Evolutionary conservation across 2,329 filamentous ascomycete genomes (phyloP).

Genomic region (Aspergillus tubingensis): DNA sequence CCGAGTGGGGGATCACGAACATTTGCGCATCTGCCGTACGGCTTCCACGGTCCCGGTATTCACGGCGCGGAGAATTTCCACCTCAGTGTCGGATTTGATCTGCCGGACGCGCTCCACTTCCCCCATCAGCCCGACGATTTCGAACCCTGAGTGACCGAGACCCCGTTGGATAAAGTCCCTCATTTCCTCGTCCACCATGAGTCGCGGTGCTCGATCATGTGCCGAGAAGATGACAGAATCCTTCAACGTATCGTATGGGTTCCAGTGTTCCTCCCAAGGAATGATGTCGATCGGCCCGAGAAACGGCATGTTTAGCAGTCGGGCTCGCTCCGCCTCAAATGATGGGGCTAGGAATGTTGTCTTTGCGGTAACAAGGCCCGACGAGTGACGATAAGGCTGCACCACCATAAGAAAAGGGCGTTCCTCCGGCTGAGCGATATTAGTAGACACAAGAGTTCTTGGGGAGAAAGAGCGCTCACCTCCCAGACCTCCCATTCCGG

Average conservation of each 20-base stretch:
- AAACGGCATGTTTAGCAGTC: conserved; percentile 61
- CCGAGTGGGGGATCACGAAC: conserved; percentile 10
- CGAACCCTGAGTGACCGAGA: conserved; percentile 55
- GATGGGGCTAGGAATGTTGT: conserved; percentile 61
- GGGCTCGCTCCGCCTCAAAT: conserved; percentile 62
- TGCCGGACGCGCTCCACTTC: conserved; percentile 62
- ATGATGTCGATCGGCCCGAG: conserved; percentile 56
- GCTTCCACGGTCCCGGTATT: conserved; percentile 66
- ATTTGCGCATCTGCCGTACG: conserved; percentile 58
- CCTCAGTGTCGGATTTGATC: conserved; percentile 57
- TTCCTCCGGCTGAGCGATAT: conserved; percentile 55
- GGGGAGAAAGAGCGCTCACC: conserved; percentile 14
- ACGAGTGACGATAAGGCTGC: conserved; percentile 45
- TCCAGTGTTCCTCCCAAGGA: conserved; percentile 66
- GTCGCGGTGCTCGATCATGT: conserved; percentile 29
- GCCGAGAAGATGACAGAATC: conserved; percentile 45
- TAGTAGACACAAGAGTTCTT: neutral
- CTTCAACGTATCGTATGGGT: conserved; percentile 60
- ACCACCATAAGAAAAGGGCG: conserved; percentile 65
- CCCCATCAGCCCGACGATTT: conserved; percentile 56
- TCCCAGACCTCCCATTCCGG: conserved; percentile 65
- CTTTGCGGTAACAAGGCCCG: conserved; percentile 52
- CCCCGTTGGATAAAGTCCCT: conserved; percentile 64
- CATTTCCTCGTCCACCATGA: conserved; percentile 69
- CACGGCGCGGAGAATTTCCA: conserved; percentile 61